phyloP scores from a whole-genome alignment of 352 stramenopile species.

The Phytophthora rubi region DNA sequence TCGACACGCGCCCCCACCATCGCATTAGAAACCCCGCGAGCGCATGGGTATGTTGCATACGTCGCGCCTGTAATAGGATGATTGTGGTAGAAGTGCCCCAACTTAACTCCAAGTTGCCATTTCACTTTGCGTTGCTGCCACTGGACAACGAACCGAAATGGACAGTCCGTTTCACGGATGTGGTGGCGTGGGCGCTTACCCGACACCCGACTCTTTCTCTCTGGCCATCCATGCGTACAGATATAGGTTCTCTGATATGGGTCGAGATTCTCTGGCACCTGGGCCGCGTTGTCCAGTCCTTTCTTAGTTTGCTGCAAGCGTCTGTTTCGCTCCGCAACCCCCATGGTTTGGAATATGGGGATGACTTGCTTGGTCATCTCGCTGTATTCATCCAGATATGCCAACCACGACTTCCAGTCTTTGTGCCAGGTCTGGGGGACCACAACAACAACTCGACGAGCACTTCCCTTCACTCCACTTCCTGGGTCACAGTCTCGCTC shows the following conservation, averaged over 20 bases:
- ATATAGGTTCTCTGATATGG: slow-evolving; percentile 18
- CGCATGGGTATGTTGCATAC: neutral
- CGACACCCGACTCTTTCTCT: neutral
- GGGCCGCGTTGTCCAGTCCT: neutral
- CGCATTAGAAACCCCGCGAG: neutral
- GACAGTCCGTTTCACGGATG: slow-evolving; percentile 12
- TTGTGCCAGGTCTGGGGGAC: too few relatives aligned
- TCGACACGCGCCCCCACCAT: slow-evolving; percentile 1
- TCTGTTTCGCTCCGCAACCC: neutral
- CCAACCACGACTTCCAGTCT: too few relatives aligned
- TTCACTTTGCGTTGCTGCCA: neutral
- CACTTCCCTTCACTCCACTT: too few relatives aligned
- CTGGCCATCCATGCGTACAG: slow-evolving; percentile 18
- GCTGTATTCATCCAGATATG: too few relatives aligned
- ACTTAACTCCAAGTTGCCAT: slow-evolving; percentile 14
- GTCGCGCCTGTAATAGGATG: slow-evolving; percentile 4
- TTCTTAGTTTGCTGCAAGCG: slow-evolving; percentile 1
- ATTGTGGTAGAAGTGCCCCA: slow-evolving; percentile 19
- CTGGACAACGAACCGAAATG: slow-evolving; percentile 19
- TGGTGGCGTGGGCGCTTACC: slow-evolving; percentile 12
- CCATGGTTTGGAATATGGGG: too few relatives aligned
- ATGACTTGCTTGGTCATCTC: too few relatives aligned
- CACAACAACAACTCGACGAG: too few relatives aligned
- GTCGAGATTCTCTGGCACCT: neutral
- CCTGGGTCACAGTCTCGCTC: too few relatives aligned